A percentile compares a stretch with the other conserved stretches of the same genome.
These are phyloP conservation scores for Gamarada debralockiae DNA, from an alignment of 495 filamentous ascomycete genomes.

Conservation along the genomic window DNA sequence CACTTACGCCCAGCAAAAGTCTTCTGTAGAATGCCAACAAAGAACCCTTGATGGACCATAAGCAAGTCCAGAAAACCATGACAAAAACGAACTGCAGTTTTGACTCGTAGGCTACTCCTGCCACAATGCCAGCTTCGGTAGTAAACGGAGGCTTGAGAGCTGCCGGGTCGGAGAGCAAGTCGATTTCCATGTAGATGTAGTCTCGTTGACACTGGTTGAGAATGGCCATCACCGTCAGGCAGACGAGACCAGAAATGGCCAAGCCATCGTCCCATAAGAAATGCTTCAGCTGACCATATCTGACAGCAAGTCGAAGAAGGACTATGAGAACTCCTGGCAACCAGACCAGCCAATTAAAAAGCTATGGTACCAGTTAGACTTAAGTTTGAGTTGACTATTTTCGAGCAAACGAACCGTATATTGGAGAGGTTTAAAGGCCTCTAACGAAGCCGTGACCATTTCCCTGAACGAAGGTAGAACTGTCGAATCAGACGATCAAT, in stretches of 20 bases:
- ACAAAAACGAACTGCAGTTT: constrained; percentile 8
- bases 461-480: too few species aligned
- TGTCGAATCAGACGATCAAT: too few species aligned
- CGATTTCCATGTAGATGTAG: background rate
- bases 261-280: constrained; percentile 6
- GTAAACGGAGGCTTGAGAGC: background rate
- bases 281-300: background rate
- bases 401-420: too few species aligned
- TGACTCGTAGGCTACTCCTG: background rate
- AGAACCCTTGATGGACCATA: constrained; percentile 4
- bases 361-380: too few species aligned
- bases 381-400: too few species aligned
- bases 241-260: background rate
- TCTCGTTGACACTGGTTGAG: background rate
- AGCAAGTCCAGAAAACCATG: constrained; percentile 3
- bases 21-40: constrained; percentile 4
- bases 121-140: background rate
- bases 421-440: too few species aligned
- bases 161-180: too few species aligned
- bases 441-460: too few species aligned
- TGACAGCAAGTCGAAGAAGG: too few species aligned
- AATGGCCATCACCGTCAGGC: background rate
- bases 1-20: background rate
- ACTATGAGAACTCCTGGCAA: too few species aligned
- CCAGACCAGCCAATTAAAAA: too few species aligned